Evolutionary conservation across 1,139 yeast species (phyloP).

Genomic region (Zhuliangozyma blackwelliae): DNA sequence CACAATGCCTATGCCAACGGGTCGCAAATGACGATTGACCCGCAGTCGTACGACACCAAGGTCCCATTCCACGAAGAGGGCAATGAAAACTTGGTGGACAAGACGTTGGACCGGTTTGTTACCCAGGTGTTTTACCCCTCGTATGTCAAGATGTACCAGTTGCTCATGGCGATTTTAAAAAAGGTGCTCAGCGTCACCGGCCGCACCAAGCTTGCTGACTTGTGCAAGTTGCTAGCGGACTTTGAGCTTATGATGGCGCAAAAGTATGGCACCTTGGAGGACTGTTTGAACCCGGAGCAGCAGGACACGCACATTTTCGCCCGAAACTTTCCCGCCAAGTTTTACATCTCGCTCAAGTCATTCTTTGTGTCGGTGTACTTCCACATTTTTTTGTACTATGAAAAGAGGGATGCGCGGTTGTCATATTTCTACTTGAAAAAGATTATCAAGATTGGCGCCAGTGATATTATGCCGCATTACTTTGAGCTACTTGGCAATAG

Average conservation of each 20-base stretch:
- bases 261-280: conserved; percentile 18
- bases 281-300: conserved; percentile 17
- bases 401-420: conserved; percentile 19
- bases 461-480: conserved; percentile 39
- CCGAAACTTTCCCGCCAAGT: conserved; percentile 23
- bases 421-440: conserved; percentile 36
- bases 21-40: conserved; percentile 19
- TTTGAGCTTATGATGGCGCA: conserved; percentile 17
- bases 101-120: conserved; percentile 18
- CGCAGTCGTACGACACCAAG: conserved; percentile 23
- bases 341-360: conserved; percentile 25
- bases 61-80: conserved; percentile 23
- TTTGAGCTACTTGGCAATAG: conserved; percentile 28
- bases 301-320: conserved; percentile 14
- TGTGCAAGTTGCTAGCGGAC: conserved; percentile 18
- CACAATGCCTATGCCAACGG: conserved; percentile 28
- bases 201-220: conserved; percentile 18
- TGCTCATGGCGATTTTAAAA: conserved; percentile 13
- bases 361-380: conserved; percentile 34
- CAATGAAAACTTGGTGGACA: conserved; percentile 19
- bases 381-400: conserved; percentile 40
- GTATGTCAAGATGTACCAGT: conserved; percentile 3
- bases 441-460: conserved; percentile 24
- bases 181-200: conserved; percentile 20
- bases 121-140: conserved; percentile 12